Evolutionary conservation across 1,284 basidiomycete species (phyloP).

Genomic region (Schizophyllum commune): DNA sequence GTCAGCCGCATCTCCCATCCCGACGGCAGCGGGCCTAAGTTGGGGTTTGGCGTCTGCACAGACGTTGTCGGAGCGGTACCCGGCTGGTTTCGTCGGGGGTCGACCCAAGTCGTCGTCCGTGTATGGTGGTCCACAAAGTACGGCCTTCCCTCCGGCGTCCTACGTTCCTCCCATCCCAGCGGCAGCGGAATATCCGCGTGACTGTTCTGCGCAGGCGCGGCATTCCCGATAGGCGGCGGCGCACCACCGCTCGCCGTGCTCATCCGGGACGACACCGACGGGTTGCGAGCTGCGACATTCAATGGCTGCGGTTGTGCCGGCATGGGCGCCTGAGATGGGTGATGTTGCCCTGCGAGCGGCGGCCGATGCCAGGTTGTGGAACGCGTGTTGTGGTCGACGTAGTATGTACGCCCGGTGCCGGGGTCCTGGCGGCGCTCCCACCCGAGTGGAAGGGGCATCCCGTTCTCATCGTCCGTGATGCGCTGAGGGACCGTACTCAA

Average conservation of each 20-base stretch:
- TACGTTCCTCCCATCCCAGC: slow-evolving; percentile 96
- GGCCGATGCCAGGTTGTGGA: slow-evolving; percentile 93
- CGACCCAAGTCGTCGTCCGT: slow-evolving; percentile 96
- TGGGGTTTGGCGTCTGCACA: slow-evolving; percentile 57
- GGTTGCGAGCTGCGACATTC: not conserved
- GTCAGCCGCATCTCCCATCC: slow-evolving; percentile 98
- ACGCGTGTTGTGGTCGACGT: slow-evolving; percentile 88
- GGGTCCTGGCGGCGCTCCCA: slow-evolving; percentile 94
- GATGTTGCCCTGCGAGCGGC: slow-evolving; percentile 16
- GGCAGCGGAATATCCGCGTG: slow-evolving; percentile 76
- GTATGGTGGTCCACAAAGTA: slow-evolving; percentile 98
- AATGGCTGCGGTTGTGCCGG: not conserved
- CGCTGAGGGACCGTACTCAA: slow-evolving; percentile 15
- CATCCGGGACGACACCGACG: not conserved
- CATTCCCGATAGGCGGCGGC: slow-evolving; percentile 14
- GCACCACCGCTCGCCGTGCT: not conserved
- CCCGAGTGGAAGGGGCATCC: slow-evolving; percentile 75
- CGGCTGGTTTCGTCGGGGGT: slow-evolving; percentile 83
- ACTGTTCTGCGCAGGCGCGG: slow-evolving; percentile 25
- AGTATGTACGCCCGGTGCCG: slow-evolving; percentile 76
- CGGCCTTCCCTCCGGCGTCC: slow-evolving; percentile 94
- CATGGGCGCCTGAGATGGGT: not conserved
- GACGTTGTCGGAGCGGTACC: slow-evolving; percentile 50
- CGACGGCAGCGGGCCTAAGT: slow-evolving; percentile 91
- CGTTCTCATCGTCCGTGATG: slow-evolving; percentile 47